Conservation (phyloP, 2,329 filamentous ascomycete genomes). For the Blumeria hordei region DNA sequence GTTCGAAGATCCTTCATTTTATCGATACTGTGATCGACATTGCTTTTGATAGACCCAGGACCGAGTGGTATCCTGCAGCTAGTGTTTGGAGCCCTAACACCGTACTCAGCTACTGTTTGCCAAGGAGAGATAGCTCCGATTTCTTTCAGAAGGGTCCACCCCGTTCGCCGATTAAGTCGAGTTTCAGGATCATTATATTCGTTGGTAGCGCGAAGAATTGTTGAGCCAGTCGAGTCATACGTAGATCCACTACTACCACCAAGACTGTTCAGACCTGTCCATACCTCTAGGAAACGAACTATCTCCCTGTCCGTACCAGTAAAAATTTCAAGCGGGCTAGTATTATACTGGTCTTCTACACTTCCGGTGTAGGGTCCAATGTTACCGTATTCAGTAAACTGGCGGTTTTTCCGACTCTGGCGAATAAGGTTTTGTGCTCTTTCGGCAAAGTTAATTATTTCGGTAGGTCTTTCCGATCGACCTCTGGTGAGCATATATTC, state of each 20-base stretch:
- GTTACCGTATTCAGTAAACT: slow-evolving; percentile 26
- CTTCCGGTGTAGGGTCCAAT: slow-evolving; percentile 17
- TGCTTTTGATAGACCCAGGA: neutral
- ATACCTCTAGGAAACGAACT: slow-evolving; percentile 45
- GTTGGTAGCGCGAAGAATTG: slow-evolving; percentile 34
- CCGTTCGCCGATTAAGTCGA: slow-evolving; percentile 21
- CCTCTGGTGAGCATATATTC: neutral
- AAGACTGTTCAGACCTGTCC: slow-evolving; percentile 22
- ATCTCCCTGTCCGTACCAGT: slow-evolving; percentile 3
- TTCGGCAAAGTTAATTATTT: slow-evolving; percentile 16
- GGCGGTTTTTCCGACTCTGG: slow-evolving; percentile 23
- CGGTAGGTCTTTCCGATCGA: neutral
- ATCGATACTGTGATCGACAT: slow-evolving; percentile 16
- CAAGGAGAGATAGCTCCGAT: slow-evolving; percentile 46
- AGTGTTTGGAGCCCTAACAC: slow-evolving; percentile 27
- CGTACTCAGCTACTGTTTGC: slow-evolving; percentile 42
- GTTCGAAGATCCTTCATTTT: slow-evolving; percentile 27
- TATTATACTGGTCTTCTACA: slow-evolving; percentile 2
- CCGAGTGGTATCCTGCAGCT: slow-evolving; percentile 9
- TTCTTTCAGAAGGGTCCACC: slow-evolving; percentile 51
- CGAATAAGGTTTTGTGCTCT: slow-evolving; percentile 27
- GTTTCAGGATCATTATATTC: slow-evolving; percentile 26
- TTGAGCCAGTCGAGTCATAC: slow-evolving; percentile 35
- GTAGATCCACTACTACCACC: slow-evolving; percentile 5
- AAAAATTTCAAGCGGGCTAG: slow-evolving; percentile 4